Percentiles rank a stretch among this genome's conserved stretches.
phyloP scores from a whole-genome alignment of 2,329 filamentous ascomycete species.

The Arthrobotrys pseudoclavata region DNA sequence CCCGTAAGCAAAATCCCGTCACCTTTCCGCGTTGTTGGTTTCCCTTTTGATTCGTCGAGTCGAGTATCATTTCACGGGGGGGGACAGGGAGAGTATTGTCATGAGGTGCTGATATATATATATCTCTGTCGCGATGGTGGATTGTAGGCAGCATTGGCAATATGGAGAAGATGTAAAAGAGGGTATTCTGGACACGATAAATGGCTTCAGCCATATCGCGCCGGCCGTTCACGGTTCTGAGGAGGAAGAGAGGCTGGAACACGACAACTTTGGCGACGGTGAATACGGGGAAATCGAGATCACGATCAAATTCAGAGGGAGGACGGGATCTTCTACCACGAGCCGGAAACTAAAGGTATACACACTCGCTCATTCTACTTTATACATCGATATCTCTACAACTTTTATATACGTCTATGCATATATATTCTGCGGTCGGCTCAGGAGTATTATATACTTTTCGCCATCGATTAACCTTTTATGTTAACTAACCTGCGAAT shows the following conservation, averaged over 20 bases:
- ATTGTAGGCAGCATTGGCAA: conserved; percentile 43
- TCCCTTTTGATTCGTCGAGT: conserved; percentile 29
- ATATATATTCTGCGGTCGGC: conserved; percentile 32
- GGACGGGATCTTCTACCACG: conserved; percentile 33
- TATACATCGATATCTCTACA: not conserved
- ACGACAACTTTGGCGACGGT: conserved; percentile 26
- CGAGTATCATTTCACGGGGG: not conserved
- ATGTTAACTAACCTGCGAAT: conserved; percentile 15
- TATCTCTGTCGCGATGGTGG: conserved; percentile 6
- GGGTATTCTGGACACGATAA: conserved; percentile 5
- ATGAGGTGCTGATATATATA: not conserved
- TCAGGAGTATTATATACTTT: conserved; percentile 24
- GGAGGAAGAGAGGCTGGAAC: not conserved
- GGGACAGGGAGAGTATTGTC: not conserved
- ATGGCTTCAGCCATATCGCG: conserved; percentile 34
- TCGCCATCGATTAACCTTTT: conserved; percentile 11
- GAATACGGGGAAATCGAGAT: conserved; percentile 53
- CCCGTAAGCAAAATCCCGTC: conserved; percentile 43
- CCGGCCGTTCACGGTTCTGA: conserved; percentile 17
- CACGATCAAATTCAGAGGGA: conserved; percentile 41
- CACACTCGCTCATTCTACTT: not conserved
- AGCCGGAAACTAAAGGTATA: conserved; percentile 43
- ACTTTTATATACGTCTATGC: not conserved
- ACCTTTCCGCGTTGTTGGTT: conserved; percentile 23
- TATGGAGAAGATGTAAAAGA: conserved; percentile 35